Base-by-base conservation (phyloP, 176 grass and related monocot species). In the Canna indica region DNA sequence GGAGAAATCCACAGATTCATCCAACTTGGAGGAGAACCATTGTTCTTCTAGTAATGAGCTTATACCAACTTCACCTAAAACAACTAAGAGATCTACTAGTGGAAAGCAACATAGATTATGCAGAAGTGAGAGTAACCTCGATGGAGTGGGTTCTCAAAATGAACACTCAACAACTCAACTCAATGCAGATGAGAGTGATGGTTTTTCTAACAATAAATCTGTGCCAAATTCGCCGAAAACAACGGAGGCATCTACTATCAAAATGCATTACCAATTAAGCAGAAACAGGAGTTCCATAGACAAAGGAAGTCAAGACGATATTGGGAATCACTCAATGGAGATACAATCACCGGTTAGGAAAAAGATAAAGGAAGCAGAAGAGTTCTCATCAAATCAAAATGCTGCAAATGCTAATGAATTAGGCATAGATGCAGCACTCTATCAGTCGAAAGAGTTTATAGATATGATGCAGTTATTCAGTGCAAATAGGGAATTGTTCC, bases 371-470 rank as follows among this genome's bases (percentile, higher is more conserved):
- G 28, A 46, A 50, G 67, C 73, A 73, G 74, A 53, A 27, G 83
- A 77, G 18, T 76, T 33, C 14, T 64, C 58, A 17, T 66, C 73
- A 42, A 65, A 44, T 29, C 76, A 73, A 38, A 78, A 78, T 64
- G 69, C 24, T 13, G 52, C 2, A 69, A 52, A 15, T 25, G 46
- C 69, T 42, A 46, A 22, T 29, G 67, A 47, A 62, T n/a, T 45
- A 4, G 47, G 46, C 9, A 67, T 30, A 31, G 77, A 81, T 57
- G 73, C 64, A 44, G 6, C 69, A 45, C 75, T 75, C 4, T 69
- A 80, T 77, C 81, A 85, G 8, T 85, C 88, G 0, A 84, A 91
- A 73, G 88, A 87, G 59, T 87, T 91, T 69, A 36, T 72, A 64
- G 88, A 87, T 71, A 87, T 85, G 32, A 71, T 91, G 44, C 73